Percentiles rank a stretch among this genome's conserved stretches.
These are phyloP conservation scores for Pythium volutum DNA, from an alignment of 352 stramenopile species.

Conservation along the genomic window DNA sequence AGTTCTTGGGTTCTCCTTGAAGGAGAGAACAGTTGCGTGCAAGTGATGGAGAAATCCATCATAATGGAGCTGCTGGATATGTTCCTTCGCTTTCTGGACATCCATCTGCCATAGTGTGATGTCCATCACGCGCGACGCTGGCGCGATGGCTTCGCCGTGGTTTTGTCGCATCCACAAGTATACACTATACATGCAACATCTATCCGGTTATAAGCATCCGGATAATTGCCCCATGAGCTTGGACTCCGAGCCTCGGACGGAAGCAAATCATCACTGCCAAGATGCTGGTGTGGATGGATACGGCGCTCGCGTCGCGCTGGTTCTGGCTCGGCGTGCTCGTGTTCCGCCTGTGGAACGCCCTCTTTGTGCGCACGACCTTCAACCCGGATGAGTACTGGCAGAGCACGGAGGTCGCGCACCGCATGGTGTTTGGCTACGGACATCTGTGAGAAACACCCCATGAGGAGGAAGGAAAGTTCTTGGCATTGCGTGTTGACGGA, in stretches of 20 bases:
- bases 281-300: slow-evolving; percentile 18
- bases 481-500: slow-evolving; percentile 1
- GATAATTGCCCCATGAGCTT: background rate
- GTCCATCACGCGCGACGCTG: no score
- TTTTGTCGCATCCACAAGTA: slow-evolving; percentile 2
- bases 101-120: no score
- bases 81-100: no score
- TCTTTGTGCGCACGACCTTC: slow-evolving; percentile 84
- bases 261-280: background rate
- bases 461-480: no score
- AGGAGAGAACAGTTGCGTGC: no score
- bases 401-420: slow-evolving; percentile 83
- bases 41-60: no score
- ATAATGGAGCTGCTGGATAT: no score
- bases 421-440: slow-evolving; percentile 83
- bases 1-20: no score
- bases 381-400: slow-evolving; percentile 91
- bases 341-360: slow-evolving; percentile 79
- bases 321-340: slow-evolving; percentile 47
- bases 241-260: background rate
- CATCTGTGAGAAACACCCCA: slow-evolving; percentile 61
- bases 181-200: slow-evolving; percentile 6
- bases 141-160: slow-evolving; percentile 3
- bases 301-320: slow-evolving; percentile 22
- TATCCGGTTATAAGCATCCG: slow-evolving; percentile 8